Conservation (phyloP, 345 rosid genomes). For the Camelina laxa region DNA sequence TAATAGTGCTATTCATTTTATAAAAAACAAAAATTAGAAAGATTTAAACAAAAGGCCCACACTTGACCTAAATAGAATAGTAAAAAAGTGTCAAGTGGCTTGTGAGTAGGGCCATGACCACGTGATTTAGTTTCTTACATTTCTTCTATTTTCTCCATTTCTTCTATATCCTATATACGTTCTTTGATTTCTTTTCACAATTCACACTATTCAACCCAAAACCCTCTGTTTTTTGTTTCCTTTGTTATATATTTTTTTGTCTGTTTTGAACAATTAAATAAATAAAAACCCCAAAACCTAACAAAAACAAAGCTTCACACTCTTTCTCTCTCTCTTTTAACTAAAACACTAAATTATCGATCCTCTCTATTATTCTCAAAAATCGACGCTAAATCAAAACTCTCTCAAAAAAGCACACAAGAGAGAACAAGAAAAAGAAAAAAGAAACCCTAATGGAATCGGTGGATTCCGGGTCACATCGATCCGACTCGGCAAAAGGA, state of each 20-base stretch:
- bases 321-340: constrained; percentile 34
- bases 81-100: constrained; percentile 44
- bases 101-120: constrained; percentile 45
- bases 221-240: not conserved
- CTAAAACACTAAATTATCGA: constrained; percentile 20
- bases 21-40: not conserved
- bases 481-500: constrained; percentile 35
- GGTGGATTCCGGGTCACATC: constrained; percentile 35
- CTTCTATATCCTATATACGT: constrained; percentile 27
- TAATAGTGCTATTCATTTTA: constrained; percentile 11
- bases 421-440: not conserved
- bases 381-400: constrained; percentile 12
- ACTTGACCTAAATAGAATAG: constrained; percentile 48
- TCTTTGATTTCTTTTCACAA: constrained; percentile 17
- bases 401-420: not conserved
- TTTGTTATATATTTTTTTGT: not conserved
- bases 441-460: constrained; percentile 56
- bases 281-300: constrained; percentile 44
- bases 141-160: constrained; percentile 23
- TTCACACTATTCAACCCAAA: constrained; percentile 36
- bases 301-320: constrained; percentile 30
- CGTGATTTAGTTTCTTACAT: constrained; percentile 43
- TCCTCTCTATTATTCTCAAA: not conserved
- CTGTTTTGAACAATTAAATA: constrained; percentile 22
- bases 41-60: constrained; percentile 23